phyloP scores from a whole-genome alignment of 495 filamentous ascomycete genomes.

The Penicillium cataractarum region DNA sequence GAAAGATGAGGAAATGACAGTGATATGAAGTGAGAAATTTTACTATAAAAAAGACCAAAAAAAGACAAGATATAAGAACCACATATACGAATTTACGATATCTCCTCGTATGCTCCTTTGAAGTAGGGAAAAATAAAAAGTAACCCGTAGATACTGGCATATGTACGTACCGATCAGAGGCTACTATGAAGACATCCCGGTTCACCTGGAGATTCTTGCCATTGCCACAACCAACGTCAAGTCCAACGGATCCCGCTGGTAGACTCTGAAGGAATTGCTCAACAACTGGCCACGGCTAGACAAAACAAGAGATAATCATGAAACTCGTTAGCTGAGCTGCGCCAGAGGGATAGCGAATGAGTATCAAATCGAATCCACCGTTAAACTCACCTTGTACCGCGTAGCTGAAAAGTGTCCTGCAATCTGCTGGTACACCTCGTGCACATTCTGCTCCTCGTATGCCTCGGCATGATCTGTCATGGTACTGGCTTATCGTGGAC shows the following conservation, averaged over 20 bases:
- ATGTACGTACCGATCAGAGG: conserved; percentile 70
- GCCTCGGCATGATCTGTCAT: conserved; percentile 35
- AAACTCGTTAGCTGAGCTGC: not conserved
- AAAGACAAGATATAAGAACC: conserved; percentile 12
- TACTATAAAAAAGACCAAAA: conserved; percentile 6
- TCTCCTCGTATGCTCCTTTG: not conserved
- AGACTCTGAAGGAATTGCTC: conserved; percentile 74
- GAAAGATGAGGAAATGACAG: not conserved
- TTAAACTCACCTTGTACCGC: conserved; percentile 81
- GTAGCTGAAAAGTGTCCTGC: conserved; percentile 94
- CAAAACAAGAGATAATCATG: too few relatives aligned
- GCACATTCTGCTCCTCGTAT: conserved; percentile 87
- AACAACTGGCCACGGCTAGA: conserved; percentile 91
- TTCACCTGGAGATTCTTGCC: conserved; percentile 92
- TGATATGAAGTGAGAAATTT: not conserved
- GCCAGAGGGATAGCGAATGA: too few relatives aligned
- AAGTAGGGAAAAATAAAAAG: conserved; percentile 14
- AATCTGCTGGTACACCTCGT: conserved; percentile 92
- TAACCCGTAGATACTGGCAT: conserved; percentile 9
- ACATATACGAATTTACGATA: conserved; percentile 5
- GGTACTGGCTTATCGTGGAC: not conserved
- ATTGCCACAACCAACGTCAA: conserved; percentile 92
- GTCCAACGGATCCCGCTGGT: conserved; percentile 73
- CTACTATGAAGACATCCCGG: conserved; percentile 77
- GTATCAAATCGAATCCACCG: too few relatives aligned